Evolutionary conservation across 2,329 filamentous ascomycete genomes (phyloP).

Genomic region (Pseudogymnoascus sp.): DNA sequence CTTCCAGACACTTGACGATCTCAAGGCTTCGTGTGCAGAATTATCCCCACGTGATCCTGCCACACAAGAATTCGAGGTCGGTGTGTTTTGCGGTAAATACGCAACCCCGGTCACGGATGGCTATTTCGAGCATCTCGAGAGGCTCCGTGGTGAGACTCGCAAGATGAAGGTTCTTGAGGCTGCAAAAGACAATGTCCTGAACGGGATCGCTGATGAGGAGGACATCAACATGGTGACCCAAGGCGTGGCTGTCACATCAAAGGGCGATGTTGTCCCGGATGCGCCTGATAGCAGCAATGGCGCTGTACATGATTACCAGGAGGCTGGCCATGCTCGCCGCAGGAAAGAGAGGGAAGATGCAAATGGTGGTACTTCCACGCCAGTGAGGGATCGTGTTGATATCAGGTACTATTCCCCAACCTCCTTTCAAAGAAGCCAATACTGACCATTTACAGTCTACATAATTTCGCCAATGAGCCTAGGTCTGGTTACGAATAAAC

Average conservation of each 20-base stretch:
- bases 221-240: conserved; percentile 56
- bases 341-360: conserved; percentile 23
- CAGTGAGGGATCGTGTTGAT: conserved; percentile 28
- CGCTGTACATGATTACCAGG: conserved; percentile 14
- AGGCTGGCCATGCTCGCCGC: conserved; percentile 16
- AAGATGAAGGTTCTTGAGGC: conserved; percentile 59
- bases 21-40: conserved; percentile 71
- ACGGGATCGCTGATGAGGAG: conserved; percentile 50
- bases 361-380: conserved; percentile 16
- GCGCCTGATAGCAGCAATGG: conserved; percentile 11
- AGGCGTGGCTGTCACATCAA: conserved; percentile 45
- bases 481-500: conserved; percentile 22
- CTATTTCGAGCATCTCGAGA: conserved; percentile 76
- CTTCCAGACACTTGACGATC: conserved; percentile 67
- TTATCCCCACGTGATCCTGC: conserved; percentile 51
- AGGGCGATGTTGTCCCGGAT: conserved; percentile 48
- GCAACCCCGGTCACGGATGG: conserved; percentile 68
- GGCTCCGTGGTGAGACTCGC: conserved; percentile 59
- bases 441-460: conserved; percentile 18
- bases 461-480: conserved; percentile 25
- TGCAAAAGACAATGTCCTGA: conserved; percentile 55
- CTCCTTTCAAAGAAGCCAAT: neutral
- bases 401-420: conserved; percentile 23
- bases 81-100: conserved; percentile 86
- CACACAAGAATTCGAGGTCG: conserved; percentile 69